phyloP scores from a whole-genome alignment of 2,329 filamentous ascomycete genomes.

The Microcyclosporella mali region DNA sequence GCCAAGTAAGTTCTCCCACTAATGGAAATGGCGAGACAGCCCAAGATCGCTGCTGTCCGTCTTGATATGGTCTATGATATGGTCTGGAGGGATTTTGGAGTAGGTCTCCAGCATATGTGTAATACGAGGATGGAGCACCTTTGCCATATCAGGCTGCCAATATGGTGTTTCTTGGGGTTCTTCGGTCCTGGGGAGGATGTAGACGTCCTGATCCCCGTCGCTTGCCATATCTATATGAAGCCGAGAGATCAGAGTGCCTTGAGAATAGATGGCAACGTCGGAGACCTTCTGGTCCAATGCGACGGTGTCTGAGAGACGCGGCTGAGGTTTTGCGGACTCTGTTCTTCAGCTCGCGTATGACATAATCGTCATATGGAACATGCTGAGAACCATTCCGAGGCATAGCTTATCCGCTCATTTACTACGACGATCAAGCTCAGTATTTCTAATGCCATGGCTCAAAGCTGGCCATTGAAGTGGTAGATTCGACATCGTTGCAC shows the following conservation, averaged over 20 bases:
- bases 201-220: neutral
- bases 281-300: too few relatives aligned
- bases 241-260: neutral
- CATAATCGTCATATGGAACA: too few relatives aligned
- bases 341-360: too few relatives aligned
- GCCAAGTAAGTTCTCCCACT: constrained; percentile 15
- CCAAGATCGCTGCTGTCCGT: neutral
- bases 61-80: constrained; percentile 2
- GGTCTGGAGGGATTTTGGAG: neutral
- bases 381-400: too few relatives aligned
- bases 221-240: neutral
- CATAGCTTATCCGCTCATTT: too few relatives aligned
- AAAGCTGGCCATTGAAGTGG: too few relatives aligned
- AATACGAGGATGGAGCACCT: constrained; percentile 2
- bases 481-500: too few relatives aligned
- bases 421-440: too few relatives aligned
- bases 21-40: constrained; percentile 1
- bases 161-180: constrained; percentile 2
- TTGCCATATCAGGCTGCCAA: constrained; percentile 1
- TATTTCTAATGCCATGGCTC: too few relatives aligned
- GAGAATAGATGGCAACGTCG: too few relatives aligned
- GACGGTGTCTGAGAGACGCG: too few relatives aligned
- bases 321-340: too few relatives aligned
- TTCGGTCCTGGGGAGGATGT: neutral
- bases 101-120: constrained; percentile 3